Evolutionary conservation across 306 rosid species (phyloP).

Genomic region (Cucumis hystrix): DNA sequence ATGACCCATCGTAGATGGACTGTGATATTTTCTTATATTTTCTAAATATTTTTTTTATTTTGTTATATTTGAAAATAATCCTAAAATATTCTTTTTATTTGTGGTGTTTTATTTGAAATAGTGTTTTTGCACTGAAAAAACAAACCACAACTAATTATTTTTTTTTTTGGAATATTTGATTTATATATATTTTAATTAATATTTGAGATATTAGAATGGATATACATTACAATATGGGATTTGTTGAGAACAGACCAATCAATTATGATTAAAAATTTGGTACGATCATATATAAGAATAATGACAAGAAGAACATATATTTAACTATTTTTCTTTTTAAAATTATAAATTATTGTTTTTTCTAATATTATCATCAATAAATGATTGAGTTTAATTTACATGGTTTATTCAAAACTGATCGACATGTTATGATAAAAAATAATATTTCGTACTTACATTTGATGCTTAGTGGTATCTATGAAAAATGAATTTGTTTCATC

Average conservation of each 20-base stretch:
- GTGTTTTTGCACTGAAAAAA: neutral
- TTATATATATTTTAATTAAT: neutral
- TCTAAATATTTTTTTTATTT: too few species aligned
- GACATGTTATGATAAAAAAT: neutral
- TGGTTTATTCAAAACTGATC: neutral
- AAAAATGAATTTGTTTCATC: too few species aligned
- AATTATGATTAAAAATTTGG: neutral
- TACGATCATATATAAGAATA: neutral
- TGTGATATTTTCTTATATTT: too few species aligned
- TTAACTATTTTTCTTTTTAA: neutral
- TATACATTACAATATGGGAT: neutral
- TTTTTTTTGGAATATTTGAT: neutral
- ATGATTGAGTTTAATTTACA: neutral
- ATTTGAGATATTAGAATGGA: neutral
- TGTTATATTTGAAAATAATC: too few species aligned
- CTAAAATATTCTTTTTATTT: too few species aligned
- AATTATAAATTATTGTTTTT: neutral
- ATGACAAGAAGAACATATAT: neutral
- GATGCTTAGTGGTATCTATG: neutral
- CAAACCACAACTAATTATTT: neutral
- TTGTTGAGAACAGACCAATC: neutral
- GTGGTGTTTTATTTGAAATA: too few species aligned
- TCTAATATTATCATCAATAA: too few species aligned
- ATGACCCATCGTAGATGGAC: too few species aligned
- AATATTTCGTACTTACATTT: too few species aligned